Percentiles rank a stretch among this genome's conserved stretches.
These are phyloP conservation scores for Amaranthus hypochondriacus DNA, from an alignment of 148 eudicot genomes.

Conservation along the genomic window DNA sequence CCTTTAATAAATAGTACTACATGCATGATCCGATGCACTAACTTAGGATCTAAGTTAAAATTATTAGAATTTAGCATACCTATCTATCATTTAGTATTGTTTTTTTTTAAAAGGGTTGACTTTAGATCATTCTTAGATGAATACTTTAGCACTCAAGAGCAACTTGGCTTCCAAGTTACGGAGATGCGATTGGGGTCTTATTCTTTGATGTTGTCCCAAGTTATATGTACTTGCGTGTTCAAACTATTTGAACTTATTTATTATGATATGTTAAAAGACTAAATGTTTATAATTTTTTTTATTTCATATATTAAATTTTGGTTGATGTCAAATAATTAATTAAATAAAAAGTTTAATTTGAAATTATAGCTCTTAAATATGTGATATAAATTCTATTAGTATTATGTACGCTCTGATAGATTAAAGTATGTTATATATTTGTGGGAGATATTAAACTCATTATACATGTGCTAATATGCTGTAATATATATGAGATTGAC, in stretches of 20 bases:
- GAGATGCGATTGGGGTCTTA: neutral
- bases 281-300: too few species aligned
- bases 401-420: too few species aligned
- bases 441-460: slow-evolving; percentile 1
- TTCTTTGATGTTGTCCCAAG: slow-evolving; percentile 6
- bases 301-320: too few species aligned
- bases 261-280: too few species aligned
- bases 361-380: too few species aligned
- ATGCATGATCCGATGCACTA: slow-evolving; percentile 6
- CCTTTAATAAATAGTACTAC: neutral
- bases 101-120: neutral
- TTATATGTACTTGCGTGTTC: neutral
- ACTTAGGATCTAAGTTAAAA: slow-evolving; percentile 12
- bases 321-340: too few species aligned
- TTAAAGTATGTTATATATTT: neutral
- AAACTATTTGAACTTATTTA: neutral
- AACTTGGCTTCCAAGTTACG: slow-evolving; percentile 15
- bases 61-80: neutral
- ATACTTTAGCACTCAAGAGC: neutral
- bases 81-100: neutral
- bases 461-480: neutral
- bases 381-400: too few species aligned
- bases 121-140: neutral
- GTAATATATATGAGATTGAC: neutral
- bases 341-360: too few species aligned